Conservation (phyloP, 2,329 filamentous ascomycete genomes). For the Elsinoe australis region DNA sequence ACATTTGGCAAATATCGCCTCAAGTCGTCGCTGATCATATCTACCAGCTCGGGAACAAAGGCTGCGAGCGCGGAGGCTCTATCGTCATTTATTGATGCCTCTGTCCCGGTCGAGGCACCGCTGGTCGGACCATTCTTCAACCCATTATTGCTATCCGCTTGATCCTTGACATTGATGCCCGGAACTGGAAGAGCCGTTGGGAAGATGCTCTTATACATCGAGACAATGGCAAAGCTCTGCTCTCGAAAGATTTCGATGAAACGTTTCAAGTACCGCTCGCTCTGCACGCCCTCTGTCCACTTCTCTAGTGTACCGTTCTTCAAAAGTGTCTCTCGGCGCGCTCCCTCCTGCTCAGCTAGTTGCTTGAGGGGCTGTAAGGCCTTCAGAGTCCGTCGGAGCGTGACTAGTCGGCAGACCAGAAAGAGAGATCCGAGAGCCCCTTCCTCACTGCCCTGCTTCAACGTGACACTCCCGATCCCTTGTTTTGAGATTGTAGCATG, state of each 20-base stretch:
- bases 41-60: constrained; percentile 75
- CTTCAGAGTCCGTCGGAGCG: constrained; percentile 68
- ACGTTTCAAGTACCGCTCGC: constrained; percentile 84
- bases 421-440: constrained; percentile 75
- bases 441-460: constrained; percentile 37
- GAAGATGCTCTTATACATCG: constrained; percentile 88
- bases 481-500: neutral
- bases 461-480: neutral
- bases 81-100: constrained; percentile 5
- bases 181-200: constrained; percentile 48
- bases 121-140: constrained; percentile 19
- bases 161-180: constrained; percentile 19
- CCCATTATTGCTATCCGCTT: neutral
- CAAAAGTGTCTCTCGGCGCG: neutral
- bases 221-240: constrained; percentile 92
- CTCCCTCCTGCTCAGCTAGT: constrained; percentile 76
- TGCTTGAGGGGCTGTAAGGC: constrained; percentile 79
- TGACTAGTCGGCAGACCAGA: constrained; percentile 74
- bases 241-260: constrained; percentile 97
- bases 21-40: constrained; percentile 71
- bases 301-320: constrained; percentile 10
- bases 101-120: constrained; percentile 20
- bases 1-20: constrained; percentile 72
- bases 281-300: constrained; percentile 72
- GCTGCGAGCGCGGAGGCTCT: constrained; percentile 67